Base-by-base conservation (phyloP, 768 basidiomycete species). In the Agrocybe chaxingu region DNA sequence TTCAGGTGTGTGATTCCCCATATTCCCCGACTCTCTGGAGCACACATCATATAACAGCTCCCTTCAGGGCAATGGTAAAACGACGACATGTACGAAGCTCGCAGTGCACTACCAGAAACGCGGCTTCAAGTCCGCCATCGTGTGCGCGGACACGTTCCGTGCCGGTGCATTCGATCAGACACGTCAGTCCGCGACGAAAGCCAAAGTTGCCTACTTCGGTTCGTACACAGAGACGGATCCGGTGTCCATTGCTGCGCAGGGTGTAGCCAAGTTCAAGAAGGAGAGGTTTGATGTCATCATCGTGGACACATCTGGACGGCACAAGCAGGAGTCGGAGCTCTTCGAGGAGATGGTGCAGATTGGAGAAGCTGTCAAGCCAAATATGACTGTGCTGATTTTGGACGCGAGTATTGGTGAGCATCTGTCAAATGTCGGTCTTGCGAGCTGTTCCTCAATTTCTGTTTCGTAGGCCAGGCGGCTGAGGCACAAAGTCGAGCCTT, bases 111-210 rank as follows among this genome's bases (percentile, higher is more conserved):
- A 98, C 66, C 94, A 96, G 66, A 89, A 91, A 62, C 86, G 95
- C 56, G 97, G 97, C 6, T 91, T 98, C 78, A 94, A 96, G 67
- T 89, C 95, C 9, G 92, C 87, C 53, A 94, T 99, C 47, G 96
- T 99, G 57, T 99, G 97, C 62, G 97, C 97, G 16, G 97, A 99
- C 69, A 99, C 97, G 0, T 99, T 99, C 77, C 90, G 97, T 71
- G 97, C 97, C 3, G 97, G 97, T 45, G 97, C 97, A 34, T 99
- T 99, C 70, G 97, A 99, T 70, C 97, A 99, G 68, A 92, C 97
- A 8, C 87, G 97, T 64, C 97, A 99, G 73, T 98, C 96, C 44
- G 96, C 97, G 13, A 97, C 94, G 10, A 96, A 97, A 68, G 97
- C 97, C 35, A 98, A 98, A 67, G 92, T 99, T 10, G 94, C 97